Evolutionary conservation across 164 flowering plant genomes (phyloP).

Genomic region (Houttuynia cordata): DNA sequence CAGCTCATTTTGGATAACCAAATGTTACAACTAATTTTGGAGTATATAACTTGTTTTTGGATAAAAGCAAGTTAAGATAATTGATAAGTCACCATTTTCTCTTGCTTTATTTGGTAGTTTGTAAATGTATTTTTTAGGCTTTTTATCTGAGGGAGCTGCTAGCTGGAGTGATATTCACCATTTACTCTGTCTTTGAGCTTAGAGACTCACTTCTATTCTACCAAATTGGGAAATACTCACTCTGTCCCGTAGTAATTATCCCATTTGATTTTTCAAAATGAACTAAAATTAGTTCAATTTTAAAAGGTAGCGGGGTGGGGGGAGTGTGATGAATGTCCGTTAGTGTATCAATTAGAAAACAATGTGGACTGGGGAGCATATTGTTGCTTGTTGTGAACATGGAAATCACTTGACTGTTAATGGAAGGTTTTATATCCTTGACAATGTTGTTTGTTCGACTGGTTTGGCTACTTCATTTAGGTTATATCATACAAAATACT

Average conservation of each 20-base stretch:
- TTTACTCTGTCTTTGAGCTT: background rate
- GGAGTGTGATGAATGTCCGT: background rate
- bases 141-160: background rate
- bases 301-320: no score
- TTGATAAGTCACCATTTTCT: background rate
- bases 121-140: no score
- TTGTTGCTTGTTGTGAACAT: background rate
- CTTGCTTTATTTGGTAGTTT: background rate
- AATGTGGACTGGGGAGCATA: background rate
- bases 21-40: no score
- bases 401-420: background rate
- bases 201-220: background rate
- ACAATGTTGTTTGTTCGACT: background rate
- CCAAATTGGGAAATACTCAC: background rate
- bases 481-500: no score
- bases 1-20: no score
- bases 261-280: no score
- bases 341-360: background rate
- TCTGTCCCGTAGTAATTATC: no score
- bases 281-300: no score
- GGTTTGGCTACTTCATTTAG: background rate
- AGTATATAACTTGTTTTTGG: no score
- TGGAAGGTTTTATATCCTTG: background rate
- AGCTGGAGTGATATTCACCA: background rate
- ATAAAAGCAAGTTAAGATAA: background rate